A percentile compares a stretch with the other conserved stretches of the same genome.
Evolutionary conservation across 2,329 filamentous ascomycete species (phyloP).

Genomic region (Xylaria sp.): DNA sequence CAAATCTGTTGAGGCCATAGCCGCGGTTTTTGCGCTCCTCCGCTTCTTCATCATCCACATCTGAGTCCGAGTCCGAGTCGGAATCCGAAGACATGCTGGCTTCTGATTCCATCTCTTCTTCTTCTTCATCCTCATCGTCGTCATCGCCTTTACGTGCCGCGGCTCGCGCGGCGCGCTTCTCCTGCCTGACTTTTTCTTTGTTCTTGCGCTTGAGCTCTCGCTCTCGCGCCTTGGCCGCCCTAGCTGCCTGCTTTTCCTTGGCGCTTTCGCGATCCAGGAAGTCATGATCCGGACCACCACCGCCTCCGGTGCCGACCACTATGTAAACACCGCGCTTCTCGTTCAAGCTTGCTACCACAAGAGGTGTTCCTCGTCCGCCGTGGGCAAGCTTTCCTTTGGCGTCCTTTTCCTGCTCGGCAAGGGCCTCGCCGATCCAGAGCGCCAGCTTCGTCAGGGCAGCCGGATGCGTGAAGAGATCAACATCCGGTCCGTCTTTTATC

Average conservation of each 20-base stretch:
- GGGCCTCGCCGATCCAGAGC: conserved; percentile 88
- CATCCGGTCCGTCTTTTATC: conserved; percentile 90
- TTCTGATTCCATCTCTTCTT: conserved; percentile 41
- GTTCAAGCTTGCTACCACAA: conserved; percentile 86
- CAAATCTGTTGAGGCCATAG: conserved; percentile 82
- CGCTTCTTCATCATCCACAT: conserved; percentile 51
- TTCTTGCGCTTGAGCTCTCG: conserved; percentile 53
- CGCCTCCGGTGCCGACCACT: conserved; percentile 87
- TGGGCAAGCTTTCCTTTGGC: conserved; percentile 61
- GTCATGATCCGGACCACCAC: conserved; percentile 67
- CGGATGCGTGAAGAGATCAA: conserved; percentile 85
- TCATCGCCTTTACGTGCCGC: conserved; percentile 43
- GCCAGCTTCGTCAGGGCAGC: conserved; percentile 90
- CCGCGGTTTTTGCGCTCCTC: conserved; percentile 52
- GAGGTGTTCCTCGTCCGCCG: conserved; percentile 69
- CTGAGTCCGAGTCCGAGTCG: conserved; percentile 38
- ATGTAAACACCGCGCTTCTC: conserved; percentile 84
- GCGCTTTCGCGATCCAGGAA: conserved; percentile 63
- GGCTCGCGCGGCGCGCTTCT: conserved; percentile 55
- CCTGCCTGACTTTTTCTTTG: conserved; percentile 54
- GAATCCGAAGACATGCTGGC: conserved; percentile 40
- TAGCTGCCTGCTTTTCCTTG: conserved; percentile 58
- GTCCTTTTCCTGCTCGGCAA: conserved; percentile 82
- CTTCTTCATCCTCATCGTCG: conserved; percentile 48
- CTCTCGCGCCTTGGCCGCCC: conserved; percentile 57